Base-by-base conservation (phyloP, 2,329 filamentous ascomycete genomes). In the Lasiodiplodia hormozganensis region DNA sequence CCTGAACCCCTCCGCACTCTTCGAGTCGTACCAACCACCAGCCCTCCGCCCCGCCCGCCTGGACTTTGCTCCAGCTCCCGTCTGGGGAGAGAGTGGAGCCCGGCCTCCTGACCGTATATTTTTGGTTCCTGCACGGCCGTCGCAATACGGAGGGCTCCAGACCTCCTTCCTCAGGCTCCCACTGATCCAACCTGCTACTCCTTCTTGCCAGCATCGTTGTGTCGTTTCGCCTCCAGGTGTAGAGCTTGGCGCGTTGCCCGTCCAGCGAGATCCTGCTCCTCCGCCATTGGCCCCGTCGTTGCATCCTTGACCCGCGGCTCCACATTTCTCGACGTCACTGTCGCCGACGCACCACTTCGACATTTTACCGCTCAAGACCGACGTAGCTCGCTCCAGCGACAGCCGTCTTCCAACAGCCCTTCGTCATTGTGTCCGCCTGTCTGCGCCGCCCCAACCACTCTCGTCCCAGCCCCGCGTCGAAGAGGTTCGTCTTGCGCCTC, bases 291-390 rank as follows among this genome's bases (percentile, higher is more conserved):
- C 31, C 54, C 65, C 14, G 7, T 60, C 31, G 54, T 54, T 58
- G 10, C 14, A 65, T 65, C 62, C 62, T 65, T 56, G 62, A 56
- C 36, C 66, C 56, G 43, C 66, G 49, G 66, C 65, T 68, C 66
- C 66, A 68, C 66, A 54, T 31, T 68, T 68, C 56, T 68, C 66
- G 66, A 68, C 66, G 66, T 68, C 66, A 68, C 66, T 21, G n/a
- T 51, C 56, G 66, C 49, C 57, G 66, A 21, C 40, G 40, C 31
- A 64, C 47, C 60, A 52, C 47, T 23, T 64, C 60, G 60, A 64
- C 60, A 23, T 52, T 64, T 64, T 52, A 52, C 36, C 38, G 52
- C 47, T 25, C 47, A 18, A 25, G 40, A 21, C 47, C 47, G n/a
- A 21, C 60, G 28, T 40, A 64, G 21, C 60, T 52, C n/a, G 21